Conservation (phyloP, 2,329 filamentous ascomycete genomes). For the Pezicula neosporulosa region DNA sequence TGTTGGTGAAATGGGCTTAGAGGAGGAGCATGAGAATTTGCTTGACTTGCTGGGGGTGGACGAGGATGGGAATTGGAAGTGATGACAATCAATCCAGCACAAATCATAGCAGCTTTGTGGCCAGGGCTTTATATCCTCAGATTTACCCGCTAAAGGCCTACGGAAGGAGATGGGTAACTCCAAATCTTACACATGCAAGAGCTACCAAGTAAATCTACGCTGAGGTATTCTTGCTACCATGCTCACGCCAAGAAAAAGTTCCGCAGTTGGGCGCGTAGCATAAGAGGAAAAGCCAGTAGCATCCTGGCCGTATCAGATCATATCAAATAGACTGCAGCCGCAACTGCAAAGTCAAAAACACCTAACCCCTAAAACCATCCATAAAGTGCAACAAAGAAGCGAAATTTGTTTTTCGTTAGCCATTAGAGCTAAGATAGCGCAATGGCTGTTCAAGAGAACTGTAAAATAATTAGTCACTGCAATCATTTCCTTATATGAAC, state of each 20-base stretch:
- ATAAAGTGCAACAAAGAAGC: constrained; percentile 18
- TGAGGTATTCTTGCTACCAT: too few relatives aligned
- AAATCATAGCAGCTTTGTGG: background rate
- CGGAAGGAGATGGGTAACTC: too few relatives aligned
- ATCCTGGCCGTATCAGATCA: background rate
- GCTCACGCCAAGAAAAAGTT: too few relatives aligned
- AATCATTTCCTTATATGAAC: background rate
- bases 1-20: constrained; percentile 64
- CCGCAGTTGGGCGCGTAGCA: background rate
- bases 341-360: constrained; percentile 5
- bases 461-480: constrained; percentile 9
- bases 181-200: too few relatives aligned
- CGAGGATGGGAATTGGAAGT: constrained; percentile 1
- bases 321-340: background rate
- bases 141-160: background rate
- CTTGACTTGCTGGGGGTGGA: constrained; percentile 47
- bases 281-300: background rate
- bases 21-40: constrained; percentile 52
- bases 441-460: constrained; percentile 27
- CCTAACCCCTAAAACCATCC: constrained; percentile 26
- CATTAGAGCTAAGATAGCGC: background rate
- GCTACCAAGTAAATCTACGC: too few relatives aligned
- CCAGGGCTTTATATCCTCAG: background rate
- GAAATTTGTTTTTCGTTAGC: constrained; percentile 9
- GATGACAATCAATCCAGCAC: too few relatives aligned